phyloP scores from a whole-genome alignment of 129 eudicot genomes.

The Flaveria bidentis region DNA sequence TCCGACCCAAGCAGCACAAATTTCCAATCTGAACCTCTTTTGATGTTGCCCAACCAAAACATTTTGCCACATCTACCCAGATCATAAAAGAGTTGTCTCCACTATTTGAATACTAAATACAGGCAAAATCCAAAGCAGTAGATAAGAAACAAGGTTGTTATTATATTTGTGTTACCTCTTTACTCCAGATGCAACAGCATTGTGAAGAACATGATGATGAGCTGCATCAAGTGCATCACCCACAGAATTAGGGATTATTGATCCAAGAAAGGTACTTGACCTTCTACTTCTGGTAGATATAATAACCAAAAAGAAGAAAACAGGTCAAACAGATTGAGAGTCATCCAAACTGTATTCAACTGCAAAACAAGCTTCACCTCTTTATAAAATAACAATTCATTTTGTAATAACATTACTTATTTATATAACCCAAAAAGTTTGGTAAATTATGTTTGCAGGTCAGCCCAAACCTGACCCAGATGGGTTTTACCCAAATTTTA shows the following conservation, averaged over 20 bases:
- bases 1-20: neutral
- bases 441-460: neutral
- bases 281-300: slow-evolving; percentile 56
- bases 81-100: neutral
- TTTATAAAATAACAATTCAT: neutral
- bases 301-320: neutral
- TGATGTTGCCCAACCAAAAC: neutral
- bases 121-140: neutral
- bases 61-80: neutral
- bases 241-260: slow-evolving; percentile 73
- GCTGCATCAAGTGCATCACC: slow-evolving; percentile 77
- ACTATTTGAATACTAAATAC: neutral
- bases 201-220: slow-evolving; percentile 83
- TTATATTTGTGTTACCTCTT: slow-evolving; percentile 53
- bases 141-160: neutral
- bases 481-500: neutral
- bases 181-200: slow-evolving; percentile 80
- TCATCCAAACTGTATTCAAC: neutral
- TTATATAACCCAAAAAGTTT: neutral
- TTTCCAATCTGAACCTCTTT: neutral
- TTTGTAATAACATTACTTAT: neutral
- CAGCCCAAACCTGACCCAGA: neutral
- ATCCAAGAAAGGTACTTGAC: slow-evolving; percentile 66
- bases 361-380: neutral
- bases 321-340: neutral